Evolutionary conservation across 306 rosid species (phyloP).

Genomic region (Lathyrus aphaca): DNA sequence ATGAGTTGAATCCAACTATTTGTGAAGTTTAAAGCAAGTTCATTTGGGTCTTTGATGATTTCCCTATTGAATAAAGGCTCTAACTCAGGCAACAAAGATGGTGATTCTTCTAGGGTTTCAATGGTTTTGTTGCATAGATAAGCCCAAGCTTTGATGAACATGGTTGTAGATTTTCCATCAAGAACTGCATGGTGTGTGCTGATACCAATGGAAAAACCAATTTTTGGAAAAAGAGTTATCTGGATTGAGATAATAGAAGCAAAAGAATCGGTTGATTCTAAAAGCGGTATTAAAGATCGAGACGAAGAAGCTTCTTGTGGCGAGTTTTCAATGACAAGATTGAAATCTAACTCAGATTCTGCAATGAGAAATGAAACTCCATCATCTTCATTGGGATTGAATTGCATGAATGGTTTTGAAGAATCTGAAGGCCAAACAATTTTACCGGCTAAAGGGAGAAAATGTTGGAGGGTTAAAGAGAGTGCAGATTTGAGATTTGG

Average conservation of each 20-base stretch:
- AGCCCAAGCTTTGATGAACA: conserved; percentile 67
- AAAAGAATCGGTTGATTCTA: conserved; percentile 30
- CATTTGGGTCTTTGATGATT: conserved; percentile 34
- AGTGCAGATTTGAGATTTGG: conserved; percentile 59
- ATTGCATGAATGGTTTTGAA: conserved; percentile 15
- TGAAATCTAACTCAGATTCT: conserved; percentile 47
- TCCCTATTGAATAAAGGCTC: conserved; percentile 50
- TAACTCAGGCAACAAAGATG: conserved; percentile 29
- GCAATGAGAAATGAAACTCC: conserved; percentile 52
- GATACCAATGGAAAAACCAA: conserved; percentile 56
- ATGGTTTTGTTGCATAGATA: conserved; percentile 25
- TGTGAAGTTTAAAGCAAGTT: not conserved
- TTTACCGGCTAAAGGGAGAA: conserved; percentile 35
- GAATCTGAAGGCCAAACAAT: conserved; percentile 53
- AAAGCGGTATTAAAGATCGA: conserved; percentile 52
- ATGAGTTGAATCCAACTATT: not conserved
- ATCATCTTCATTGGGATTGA: conserved; percentile 48
- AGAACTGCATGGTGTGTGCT: conserved; percentile 53
- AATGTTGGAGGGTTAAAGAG: conserved; percentile 47
- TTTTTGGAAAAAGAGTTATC: conserved; percentile 53
- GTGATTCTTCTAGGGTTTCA: not conserved
- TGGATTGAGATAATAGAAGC: conserved; percentile 54
- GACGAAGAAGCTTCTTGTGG: conserved; percentile 30
- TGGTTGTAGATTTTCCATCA: conserved; percentile 52
- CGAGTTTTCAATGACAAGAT: conserved; percentile 10